A percentile compares a stretch with the other conserved stretches of the same genome.
Evolutionary conservation across 2,329 filamentous ascomycete species (phyloP).

Genomic region (Diaporthe destruens): DNA sequence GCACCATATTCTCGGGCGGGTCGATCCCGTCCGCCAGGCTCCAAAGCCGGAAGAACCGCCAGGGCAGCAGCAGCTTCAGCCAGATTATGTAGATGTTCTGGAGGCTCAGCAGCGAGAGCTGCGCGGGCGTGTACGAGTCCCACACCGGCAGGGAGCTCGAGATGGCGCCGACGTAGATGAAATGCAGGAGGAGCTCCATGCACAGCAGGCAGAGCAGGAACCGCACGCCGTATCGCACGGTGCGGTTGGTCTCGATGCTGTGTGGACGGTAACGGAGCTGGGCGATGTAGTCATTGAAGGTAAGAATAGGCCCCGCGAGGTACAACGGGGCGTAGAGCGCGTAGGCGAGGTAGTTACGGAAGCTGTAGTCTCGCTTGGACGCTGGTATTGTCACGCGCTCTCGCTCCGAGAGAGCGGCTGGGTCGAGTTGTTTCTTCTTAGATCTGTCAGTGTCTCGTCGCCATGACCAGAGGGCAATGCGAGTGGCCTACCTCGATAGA

Average conservation of each 20-base stretch:
- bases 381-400: constrained; percentile 87
- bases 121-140: constrained; percentile 85
- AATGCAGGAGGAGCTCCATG: constrained; percentile 94
- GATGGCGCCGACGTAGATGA: constrained; percentile 93
- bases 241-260: constrained; percentile 78
- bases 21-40: constrained; percentile 90
- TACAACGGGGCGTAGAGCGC: constrained; percentile 93
- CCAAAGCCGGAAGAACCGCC: constrained; percentile 99
- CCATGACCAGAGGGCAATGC: neutral
- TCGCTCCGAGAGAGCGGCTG: constrained; percentile 85
- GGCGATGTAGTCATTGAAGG: constrained; percentile 97
- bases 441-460: constrained; percentile 68
- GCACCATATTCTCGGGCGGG: constrained; percentile 97
- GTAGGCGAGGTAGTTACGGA: constrained; percentile 91
- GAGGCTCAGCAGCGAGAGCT: constrained; percentile 90
- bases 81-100: constrained; percentile 98
- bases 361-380: constrained; percentile 76
- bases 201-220: constrained; percentile 83
- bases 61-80: constrained; percentile 95
- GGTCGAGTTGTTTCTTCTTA: constrained; percentile 98
- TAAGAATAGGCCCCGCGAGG: constrained; percentile 91
- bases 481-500: constrained; percentile 80
- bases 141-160: constrained; percentile 84
- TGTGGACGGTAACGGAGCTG: constrained; percentile 81
- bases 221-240: constrained; percentile 83